Evolutionary conservation across 1,284 basidiomycete genomes (phyloP).

Genomic region (Polyporus tsugae): DNA sequence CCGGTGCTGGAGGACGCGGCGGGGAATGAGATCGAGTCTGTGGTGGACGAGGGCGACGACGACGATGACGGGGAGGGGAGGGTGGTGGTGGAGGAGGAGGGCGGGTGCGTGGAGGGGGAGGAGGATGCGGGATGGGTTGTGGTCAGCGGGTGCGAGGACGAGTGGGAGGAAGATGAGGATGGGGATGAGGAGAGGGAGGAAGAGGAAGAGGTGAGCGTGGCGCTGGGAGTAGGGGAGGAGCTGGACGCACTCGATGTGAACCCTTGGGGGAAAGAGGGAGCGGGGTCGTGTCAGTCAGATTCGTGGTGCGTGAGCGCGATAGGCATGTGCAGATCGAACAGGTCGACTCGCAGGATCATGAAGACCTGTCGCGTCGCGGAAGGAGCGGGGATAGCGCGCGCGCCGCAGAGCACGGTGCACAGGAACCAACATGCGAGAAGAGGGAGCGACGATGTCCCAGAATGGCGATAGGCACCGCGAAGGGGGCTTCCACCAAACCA

Average conservation of each 20-base stretch:
- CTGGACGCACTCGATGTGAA: conserved; percentile 8
- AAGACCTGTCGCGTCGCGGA: background rate
- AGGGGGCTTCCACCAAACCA: background rate
- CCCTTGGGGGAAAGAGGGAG: background rate
- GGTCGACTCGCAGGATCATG: background rate
- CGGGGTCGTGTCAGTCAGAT: background rate
- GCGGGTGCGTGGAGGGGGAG: background rate
- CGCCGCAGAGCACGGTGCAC: background rate
- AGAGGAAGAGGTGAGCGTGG: background rate
- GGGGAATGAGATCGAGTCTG: background rate
- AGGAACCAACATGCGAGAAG: background rate
- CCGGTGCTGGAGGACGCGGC: background rate
- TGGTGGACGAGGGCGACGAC: background rate
- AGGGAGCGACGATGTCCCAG: background rate
- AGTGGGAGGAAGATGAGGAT: background rate
- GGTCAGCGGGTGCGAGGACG: background rate
- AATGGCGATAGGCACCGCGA: background rate
- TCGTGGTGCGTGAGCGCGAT: background rate
- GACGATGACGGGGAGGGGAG: background rate
- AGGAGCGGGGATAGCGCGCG: background rate
- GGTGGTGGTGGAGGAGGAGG: background rate
- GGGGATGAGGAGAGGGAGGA: background rate
- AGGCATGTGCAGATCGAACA: background rate
- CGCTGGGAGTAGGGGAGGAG: background rate
- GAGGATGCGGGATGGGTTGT: background rate